Percentiles rank a stretch among this genome's conserved stretches.
Evolutionary conservation across 1,284 basidiomycete genomes (phyloP).

Genomic region (Tetrapyrgos nigripes): DNA sequence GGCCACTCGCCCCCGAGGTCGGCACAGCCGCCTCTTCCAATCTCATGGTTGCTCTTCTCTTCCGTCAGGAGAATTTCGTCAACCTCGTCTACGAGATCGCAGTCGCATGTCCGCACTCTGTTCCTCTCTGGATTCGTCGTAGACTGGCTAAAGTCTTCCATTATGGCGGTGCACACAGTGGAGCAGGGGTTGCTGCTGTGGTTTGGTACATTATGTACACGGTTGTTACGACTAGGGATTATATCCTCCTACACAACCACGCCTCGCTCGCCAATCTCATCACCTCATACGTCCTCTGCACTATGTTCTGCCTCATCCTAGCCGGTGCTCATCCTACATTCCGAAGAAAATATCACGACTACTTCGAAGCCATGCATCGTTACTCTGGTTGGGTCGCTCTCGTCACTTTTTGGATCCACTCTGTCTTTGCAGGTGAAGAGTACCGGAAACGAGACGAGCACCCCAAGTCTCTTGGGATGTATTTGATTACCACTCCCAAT

Average conservation of each 20-base stretch:
- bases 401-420: slow-evolving; percentile 37
- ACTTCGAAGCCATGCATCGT: slow-evolving; percentile 40
- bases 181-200: slow-evolving; percentile 37
- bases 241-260: slow-evolving; percentile 23
- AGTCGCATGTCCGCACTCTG: slow-evolving; percentile 34
- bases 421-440: slow-evolving; percentile 17
- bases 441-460: slow-evolving; percentile 19
- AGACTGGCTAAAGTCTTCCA: slow-evolving; percentile 40
- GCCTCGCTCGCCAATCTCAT: slow-evolving; percentile 28
- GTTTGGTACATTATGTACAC: slow-evolving; percentile 41
- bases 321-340: slow-evolving; percentile 37
- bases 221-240: slow-evolving; percentile 36
- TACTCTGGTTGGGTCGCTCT: slow-evolving; percentile 41
- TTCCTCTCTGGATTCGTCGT: slow-evolving; percentile 38
- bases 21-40: slow-evolving; percentile 42
- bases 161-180: slow-evolving; percentile 42
- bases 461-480: slow-evolving; percentile 29
- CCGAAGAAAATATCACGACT: slow-evolving; percentile 38
- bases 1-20: slow-evolving; percentile 31
- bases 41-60: slow-evolving; percentile 41
- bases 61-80: slow-evolving; percentile 44
- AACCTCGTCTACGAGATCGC: slow-evolving; percentile 40
- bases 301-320: slow-evolving; percentile 37
- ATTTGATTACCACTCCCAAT: slow-evolving; percentile 28
- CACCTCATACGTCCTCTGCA: slow-evolving; percentile 30